Percentiles rank a stretch among this genome's conserved stretches.
These are phyloP conservation scores for Usnea hakonensis DNA, from an alignment of 495 filamentous ascomycete genomes.

Conservation along the genomic window DNA sequence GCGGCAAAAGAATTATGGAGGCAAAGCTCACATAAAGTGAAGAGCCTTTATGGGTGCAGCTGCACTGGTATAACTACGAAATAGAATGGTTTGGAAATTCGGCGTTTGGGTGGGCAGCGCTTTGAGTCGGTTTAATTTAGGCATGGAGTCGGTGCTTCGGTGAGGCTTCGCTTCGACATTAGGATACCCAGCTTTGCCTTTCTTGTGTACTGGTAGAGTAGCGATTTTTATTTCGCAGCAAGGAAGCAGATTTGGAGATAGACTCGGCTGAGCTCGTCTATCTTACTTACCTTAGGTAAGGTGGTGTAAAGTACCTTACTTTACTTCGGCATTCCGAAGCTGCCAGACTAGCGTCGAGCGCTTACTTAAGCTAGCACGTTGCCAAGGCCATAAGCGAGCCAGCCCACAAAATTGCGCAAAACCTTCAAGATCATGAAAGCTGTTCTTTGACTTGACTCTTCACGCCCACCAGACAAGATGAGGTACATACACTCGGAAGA, in stretches of 20 bases:
- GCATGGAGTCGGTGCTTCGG: neutral
- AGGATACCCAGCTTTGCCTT: slow-evolving; percentile 2
- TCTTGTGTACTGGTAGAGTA: neutral
- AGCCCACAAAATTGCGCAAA: slow-evolving; percentile 6
- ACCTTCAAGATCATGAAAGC: neutral
- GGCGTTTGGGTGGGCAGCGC: neutral
- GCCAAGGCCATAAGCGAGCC: slow-evolving; percentile 8
- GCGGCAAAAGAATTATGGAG: slow-evolving; percentile 59
- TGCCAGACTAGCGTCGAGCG: too few species aligned
- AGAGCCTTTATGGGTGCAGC: neutral
- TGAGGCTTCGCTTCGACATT: neutral
- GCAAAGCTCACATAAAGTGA: slow-evolving; percentile 27
- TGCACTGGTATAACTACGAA: neutral
- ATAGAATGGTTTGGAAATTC: neutral
- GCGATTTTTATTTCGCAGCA: neutral
- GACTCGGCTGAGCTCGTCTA: too few species aligned
- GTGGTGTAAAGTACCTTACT: too few species aligned
- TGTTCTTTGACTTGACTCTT: neutral
- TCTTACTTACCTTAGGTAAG: too few species aligned
- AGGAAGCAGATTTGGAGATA: too few species aligned
- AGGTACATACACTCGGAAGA: slow-evolving; percentile 97
- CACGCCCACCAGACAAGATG: slow-evolving; percentile 60
- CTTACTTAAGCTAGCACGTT: slow-evolving; percentile 5
- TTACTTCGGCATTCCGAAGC: too few species aligned
- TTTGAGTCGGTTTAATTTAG: neutral